A percentile compares a stretch with the other conserved stretches of the same genome.
Conservation (phyloP, 139 green algal species). For the Micromonas pusilla region DNA sequence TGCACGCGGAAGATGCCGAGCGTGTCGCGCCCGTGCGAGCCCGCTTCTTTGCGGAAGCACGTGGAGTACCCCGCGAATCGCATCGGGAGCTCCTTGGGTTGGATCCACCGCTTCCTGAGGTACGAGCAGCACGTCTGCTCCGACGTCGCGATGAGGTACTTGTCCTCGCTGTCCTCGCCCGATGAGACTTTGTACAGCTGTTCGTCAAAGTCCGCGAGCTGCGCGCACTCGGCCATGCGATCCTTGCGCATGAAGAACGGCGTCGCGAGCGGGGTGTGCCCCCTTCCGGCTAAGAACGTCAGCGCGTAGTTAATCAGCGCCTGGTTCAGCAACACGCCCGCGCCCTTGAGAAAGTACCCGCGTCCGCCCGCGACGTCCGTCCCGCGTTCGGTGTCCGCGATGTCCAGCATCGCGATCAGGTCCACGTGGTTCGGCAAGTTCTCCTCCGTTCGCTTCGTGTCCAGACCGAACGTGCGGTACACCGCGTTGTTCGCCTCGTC, state of each 20-base stretch:
- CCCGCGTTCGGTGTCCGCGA: constrained; percentile 79
- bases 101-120: constrained; percentile 88
- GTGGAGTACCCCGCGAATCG: constrained; percentile 95
- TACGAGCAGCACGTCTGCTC: constrained; percentile 96
- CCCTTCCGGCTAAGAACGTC: constrained; percentile 50
- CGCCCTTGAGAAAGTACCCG: constrained; percentile 87
- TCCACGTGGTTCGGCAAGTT: constrained; percentile 92
- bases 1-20: constrained; percentile 88
- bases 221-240: constrained; percentile 96
- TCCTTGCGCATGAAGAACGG: constrained; percentile 88
- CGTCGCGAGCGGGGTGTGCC: constrained; percentile 83
- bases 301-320: constrained; percentile 76
- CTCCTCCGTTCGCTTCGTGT: constrained; percentile 41
- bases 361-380: constrained; percentile 63
- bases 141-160: constrained; percentile 98
- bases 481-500: constrained; percentile 93
- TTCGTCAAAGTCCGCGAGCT: constrained; percentile 97
- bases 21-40: constrained; percentile 85
- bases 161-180: constrained; percentile 92
- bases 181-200: constrained; percentile 90
- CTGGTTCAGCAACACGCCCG: constrained; percentile 96
- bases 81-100: constrained; percentile 64
- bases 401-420: constrained; percentile 82
- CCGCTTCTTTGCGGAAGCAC: constrained; percentile 98
- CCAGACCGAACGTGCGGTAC: constrained; percentile 57